These are phyloP conservation scores for Beauveria brongniartii DNA, from an alignment of 2,329 filamentous ascomycete genomes.

Conservation along the genomic window DNA sequence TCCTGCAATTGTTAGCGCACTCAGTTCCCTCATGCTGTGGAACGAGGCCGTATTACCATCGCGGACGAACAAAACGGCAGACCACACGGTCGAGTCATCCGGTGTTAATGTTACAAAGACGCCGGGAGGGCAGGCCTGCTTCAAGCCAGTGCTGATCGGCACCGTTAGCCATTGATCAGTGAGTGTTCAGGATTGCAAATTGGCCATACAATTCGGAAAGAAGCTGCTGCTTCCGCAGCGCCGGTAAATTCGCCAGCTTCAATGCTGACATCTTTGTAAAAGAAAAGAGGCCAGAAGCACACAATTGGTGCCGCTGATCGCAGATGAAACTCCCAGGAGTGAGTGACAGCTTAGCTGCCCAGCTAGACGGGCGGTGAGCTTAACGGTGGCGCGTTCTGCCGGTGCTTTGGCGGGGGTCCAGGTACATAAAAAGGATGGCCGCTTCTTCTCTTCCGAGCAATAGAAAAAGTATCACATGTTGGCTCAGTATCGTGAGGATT, in stretches of 20 bases:
- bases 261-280: slow-evolving; percentile 33
- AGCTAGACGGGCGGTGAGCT: background rate
- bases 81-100: slow-evolving; percentile 75
- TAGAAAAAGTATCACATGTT: no score
- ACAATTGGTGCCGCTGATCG: background rate
- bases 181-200: background rate
- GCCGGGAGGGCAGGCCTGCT: slow-evolving; percentile 74
- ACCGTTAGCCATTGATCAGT: background rate
- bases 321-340: background rate
- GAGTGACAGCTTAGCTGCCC: background rate
- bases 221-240: slow-evolving; percentile 65
- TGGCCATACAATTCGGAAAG: slow-evolving; percentile 69
- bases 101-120: slow-evolving; percentile 80
- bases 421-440: no score
- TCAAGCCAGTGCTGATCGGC: slow-evolving; percentile 63
- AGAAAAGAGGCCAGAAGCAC: background rate
- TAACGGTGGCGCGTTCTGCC: background rate
- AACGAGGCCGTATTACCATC: slow-evolving; percentile 51
- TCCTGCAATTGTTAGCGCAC: slow-evolving; percentile 41
- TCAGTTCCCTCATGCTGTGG: background rate
- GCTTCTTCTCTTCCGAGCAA: no score
- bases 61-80: slow-evolving; percentile 83
- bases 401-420: background rate
- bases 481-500: no score
- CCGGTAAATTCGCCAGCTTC: slow-evolving; percentile 39